Evolutionary conservation across 352 stramenopile genomes (phyloP).

Genomic region (Elongisporangium undulatum): DNA sequence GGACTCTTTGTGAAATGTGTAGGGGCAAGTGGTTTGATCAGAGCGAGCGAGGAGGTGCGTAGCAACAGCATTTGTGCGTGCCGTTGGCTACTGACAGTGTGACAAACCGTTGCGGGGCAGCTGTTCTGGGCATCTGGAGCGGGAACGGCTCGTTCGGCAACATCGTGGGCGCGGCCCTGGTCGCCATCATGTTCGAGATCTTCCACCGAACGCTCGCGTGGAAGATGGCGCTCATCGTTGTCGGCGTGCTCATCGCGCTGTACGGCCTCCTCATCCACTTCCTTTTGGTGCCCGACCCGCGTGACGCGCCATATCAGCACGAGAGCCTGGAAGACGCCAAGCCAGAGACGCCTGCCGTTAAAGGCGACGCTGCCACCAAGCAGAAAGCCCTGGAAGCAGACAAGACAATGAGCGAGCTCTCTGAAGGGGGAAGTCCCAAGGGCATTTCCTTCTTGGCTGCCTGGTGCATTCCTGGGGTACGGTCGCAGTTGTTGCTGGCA

Average conservation of each 20-base stretch:
- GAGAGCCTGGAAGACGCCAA: slow-evolving; percentile 41
- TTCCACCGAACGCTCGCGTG: slow-evolving; percentile 79
- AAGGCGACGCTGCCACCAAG: slow-evolving; percentile 10
- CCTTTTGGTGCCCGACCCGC: slow-evolving; percentile 72
- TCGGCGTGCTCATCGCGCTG: slow-evolving; percentile 74
- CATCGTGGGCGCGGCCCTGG: slow-evolving; percentile 90
- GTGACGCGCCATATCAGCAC: slow-evolving; percentile 51
- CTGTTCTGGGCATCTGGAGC: slow-evolving; percentile 94
- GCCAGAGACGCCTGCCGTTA: slow-evolving; percentile 21
- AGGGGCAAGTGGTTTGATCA: slow-evolving; percentile 94
- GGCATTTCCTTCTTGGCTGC: slow-evolving; percentile 90
- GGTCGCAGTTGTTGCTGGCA: slow-evolving; percentile 1
- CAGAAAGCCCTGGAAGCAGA: slow-evolving; percentile 7
- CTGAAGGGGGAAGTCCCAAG: slow-evolving; percentile 40
- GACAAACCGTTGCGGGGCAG: slow-evolving; percentile 19
- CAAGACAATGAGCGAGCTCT: slow-evolving; percentile 15
- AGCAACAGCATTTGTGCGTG: not conserved
- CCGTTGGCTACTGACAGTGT: not conserved
- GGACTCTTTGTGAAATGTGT: slow-evolving; percentile 25
- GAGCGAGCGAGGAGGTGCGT: slow-evolving; percentile 53
- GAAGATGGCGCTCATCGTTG: slow-evolving; percentile 89
- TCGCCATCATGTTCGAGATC: slow-evolving; percentile 71
- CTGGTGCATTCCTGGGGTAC: slow-evolving; percentile 72
- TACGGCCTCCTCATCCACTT: slow-evolving; percentile 88
- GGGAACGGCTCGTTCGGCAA: slow-evolving; percentile 96